Evolutionary conservation across 2,329 filamentous ascomycete genomes (phyloP).

Genomic region (Pestalotiopsis sp.): DNA sequence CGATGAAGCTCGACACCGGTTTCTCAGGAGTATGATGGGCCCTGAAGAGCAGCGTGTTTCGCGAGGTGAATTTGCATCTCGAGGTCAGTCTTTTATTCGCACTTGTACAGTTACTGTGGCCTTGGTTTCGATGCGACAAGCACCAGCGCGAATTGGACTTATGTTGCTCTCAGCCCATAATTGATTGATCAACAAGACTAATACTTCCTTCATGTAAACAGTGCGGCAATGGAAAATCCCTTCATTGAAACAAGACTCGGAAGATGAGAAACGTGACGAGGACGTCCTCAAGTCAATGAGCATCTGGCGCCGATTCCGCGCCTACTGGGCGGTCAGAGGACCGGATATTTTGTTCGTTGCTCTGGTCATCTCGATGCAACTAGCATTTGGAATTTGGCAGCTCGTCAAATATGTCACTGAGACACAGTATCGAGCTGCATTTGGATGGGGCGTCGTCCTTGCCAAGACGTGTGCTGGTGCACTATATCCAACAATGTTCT

Average conservation of each 20-base stretch:
- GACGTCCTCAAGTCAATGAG: slow-evolving; percentile 49
- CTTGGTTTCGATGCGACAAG: neutral
- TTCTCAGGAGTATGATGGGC: slow-evolving; percentile 53
- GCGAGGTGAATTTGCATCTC: slow-evolving; percentile 46
- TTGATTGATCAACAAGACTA: too few relatives aligned
- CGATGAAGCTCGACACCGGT: slow-evolving; percentile 49
- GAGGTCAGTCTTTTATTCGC: slow-evolving; percentile 9
- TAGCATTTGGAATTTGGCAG: slow-evolving; percentile 59
- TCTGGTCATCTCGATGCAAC: slow-evolving; percentile 48
- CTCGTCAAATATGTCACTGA: slow-evolving; percentile 53
- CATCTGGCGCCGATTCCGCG: slow-evolving; percentile 47
- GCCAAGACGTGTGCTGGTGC: slow-evolving; percentile 58
- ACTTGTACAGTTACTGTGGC: neutral
- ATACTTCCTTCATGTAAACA: neutral
- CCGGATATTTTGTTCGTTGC: slow-evolving; percentile 52
- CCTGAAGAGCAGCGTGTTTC: slow-evolving; percentile 45
- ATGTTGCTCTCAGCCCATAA: too few relatives aligned
- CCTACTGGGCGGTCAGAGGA: slow-evolving; percentile 59
- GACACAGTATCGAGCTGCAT: slow-evolving; percentile 46
- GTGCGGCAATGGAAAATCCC: slow-evolving; percentile 52
- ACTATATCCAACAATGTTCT: slow-evolving; percentile 61
- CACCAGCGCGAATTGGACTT: too few relatives aligned
- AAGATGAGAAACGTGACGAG: slow-evolving; percentile 48
- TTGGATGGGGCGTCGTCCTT: slow-evolving; percentile 59
- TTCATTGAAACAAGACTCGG: slow-evolving; percentile 48